A percentile compares a stretch with the other conserved stretches of the same genome.
Conservation (phyloP, 169 alveolate species). For the Plasmodium chabaudi region DNA sequence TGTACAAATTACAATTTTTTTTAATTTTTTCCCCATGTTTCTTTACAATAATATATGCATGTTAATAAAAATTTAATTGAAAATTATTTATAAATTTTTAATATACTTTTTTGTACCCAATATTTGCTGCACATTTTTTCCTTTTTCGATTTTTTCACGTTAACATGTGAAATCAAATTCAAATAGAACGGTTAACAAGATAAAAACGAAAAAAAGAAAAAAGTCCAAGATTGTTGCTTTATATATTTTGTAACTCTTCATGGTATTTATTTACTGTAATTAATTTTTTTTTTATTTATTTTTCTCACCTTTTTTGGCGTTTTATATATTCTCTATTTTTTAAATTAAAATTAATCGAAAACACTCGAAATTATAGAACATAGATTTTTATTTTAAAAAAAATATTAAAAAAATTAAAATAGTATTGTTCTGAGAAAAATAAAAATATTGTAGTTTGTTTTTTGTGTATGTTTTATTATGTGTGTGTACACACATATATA, state of each 20-base stretch:
- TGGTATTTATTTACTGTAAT: background rate
- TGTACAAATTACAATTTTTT: too few species aligned
- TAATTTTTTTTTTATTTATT: slow-evolving; percentile 3
- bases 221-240: too few species aligned
- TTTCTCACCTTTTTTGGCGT: background rate
- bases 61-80: too few species aligned
- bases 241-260: background rate
- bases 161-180: too few species aligned
- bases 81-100: too few species aligned
- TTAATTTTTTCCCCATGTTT: too few species aligned
- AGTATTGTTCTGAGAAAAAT: slow-evolving; percentile 7
- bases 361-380: background rate
- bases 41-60: too few species aligned
- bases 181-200: too few species aligned
- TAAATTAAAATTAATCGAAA: background rate
- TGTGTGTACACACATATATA: slow-evolving; percentile 3
- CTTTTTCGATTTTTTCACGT: too few species aligned
- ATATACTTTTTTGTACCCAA: too few species aligned
- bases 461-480: background rate
- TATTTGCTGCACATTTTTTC: too few species aligned
- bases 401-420: background rate
- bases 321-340: background rate
- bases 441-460: slow-evolving; percentile 1
- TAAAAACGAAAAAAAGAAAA: too few species aligned
- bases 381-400: slow-evolving; percentile 10